These are phyloP conservation scores for Suillus bovinus DNA, from an alignment of 768 basidiomycete species.

Conservation along the genomic window DNA sequence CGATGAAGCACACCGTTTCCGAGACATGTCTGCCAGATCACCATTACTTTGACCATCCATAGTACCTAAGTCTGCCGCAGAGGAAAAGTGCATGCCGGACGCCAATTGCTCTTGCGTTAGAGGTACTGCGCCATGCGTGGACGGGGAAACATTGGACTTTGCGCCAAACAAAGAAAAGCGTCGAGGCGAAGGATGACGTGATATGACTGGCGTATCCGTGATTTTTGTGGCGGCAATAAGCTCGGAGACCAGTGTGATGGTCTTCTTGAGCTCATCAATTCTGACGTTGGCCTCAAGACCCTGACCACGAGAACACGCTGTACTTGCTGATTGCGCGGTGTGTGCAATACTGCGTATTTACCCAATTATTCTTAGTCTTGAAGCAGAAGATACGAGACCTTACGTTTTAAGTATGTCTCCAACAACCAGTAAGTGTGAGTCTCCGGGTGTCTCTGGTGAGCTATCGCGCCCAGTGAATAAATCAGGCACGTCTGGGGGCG, in stretches of 20 bases:
- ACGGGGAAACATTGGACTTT: constrained; percentile 35
- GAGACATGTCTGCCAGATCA: constrained; percentile 43
- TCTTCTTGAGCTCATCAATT: constrained; percentile 56
- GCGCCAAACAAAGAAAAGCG: constrained; percentile 31
- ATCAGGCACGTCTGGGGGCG: constrained; percentile 27
- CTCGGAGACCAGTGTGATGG: constrained; percentile 53
- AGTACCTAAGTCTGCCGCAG: constrained; percentile 15
- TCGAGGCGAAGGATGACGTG: constrained; percentile 32
- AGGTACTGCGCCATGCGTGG: constrained; percentile 19
- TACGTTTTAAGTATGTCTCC: constrained; percentile 57
- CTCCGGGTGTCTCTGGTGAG: constrained; percentile 37
- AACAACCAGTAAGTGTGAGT: constrained; percentile 50
- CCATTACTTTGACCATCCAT: constrained; percentile 28
- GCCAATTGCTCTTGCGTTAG: constrained; percentile 28
- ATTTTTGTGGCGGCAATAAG: constrained; percentile 50
- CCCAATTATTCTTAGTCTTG: constrained; percentile 8
- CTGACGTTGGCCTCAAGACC: constrained; percentile 48
- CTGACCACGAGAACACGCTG: constrained; percentile 48
- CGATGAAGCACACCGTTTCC: constrained; percentile 53
- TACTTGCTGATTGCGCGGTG: constrained; percentile 58
- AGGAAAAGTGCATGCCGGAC: constrained; percentile 21
- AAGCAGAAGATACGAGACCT: constrained; percentile 21
- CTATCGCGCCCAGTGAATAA: constrained; percentile 14
- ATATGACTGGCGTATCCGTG: constrained; percentile 32
- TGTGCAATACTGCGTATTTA: constrained; percentile 52